Percentiles rank a stretch among this genome's conserved stretches.
These are phyloP conservation scores for Gloeophyllum trabeum DNA, from an alignment of 768 basidiomycete species.

Conservation along the genomic window DNA sequence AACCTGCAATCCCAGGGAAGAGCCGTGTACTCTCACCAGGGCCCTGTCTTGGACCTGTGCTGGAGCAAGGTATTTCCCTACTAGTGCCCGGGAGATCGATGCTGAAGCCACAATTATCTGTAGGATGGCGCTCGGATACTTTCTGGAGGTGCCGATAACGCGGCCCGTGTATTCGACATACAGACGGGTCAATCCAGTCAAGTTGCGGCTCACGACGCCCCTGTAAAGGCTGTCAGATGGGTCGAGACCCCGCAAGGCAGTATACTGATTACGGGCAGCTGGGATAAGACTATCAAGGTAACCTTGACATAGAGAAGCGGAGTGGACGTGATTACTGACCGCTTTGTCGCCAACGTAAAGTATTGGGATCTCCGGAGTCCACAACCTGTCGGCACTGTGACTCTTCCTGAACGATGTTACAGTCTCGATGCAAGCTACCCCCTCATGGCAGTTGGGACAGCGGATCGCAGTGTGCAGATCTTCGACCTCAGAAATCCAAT, in stretches of 20 bases:
- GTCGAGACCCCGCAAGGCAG: slow-evolving; percentile 65
- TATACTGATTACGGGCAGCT: slow-evolving; percentile 86
- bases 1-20: slow-evolving; percentile 78
- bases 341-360: slow-evolving; percentile 25
- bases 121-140: slow-evolving; percentile 88
- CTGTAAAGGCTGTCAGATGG: slow-evolving; percentile 75
- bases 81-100: not conserved
- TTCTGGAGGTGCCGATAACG: slow-evolving; percentile 92
- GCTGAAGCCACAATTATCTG: slow-evolving; percentile 5
- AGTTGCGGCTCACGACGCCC: slow-evolving; percentile 86
- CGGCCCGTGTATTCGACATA: slow-evolving; percentile 88
- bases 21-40: slow-evolving; percentile 86
- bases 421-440: slow-evolving; percentile 74
- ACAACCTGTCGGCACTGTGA: slow-evolving; percentile 67
- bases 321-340: not conserved
- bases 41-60: slow-evolving; percentile 76
- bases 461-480: slow-evolving; percentile 85
- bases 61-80: slow-evolving; percentile 72
- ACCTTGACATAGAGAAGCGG: slow-evolving; percentile 8
- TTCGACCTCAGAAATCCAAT: slow-evolving; percentile 80
- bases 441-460: slow-evolving; percentile 86
- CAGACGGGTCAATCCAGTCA: slow-evolving; percentile 71
- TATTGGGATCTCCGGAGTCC: slow-evolving; percentile 86
- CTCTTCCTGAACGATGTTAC: slow-evolving; percentile 87
- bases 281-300: slow-evolving; percentile 97